These are phyloP conservation scores for Blastomyces percursus DNA, from an alignment of 2,329 filamentous ascomycete genomes.

Conservation along the genomic window DNA sequence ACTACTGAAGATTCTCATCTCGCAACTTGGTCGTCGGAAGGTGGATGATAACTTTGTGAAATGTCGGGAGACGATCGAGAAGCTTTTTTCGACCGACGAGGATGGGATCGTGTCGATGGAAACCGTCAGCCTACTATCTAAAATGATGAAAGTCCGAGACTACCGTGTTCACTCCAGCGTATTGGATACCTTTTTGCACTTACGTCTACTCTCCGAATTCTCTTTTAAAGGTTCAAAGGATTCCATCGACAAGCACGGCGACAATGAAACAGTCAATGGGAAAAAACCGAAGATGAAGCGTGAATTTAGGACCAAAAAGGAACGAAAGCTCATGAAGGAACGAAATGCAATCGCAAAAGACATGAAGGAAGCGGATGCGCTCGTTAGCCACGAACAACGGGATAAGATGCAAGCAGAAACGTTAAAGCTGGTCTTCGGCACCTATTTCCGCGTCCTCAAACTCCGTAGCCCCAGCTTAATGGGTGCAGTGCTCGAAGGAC, in stretches of 20 bases:
- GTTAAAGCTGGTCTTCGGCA: slow-evolving; percentile 86
- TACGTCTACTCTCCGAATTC: slow-evolving; percentile 82
- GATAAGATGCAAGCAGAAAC: slow-evolving; percentile 94
- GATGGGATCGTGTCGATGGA: slow-evolving; percentile 83
- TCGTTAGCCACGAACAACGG: slow-evolving; percentile 82
- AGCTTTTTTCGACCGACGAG: slow-evolving; percentile 74
- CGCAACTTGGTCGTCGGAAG: slow-evolving; percentile 63
- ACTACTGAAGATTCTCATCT: slow-evolving; percentile 73
- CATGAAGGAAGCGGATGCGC: slow-evolving; percentile 81
- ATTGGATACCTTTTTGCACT: slow-evolving; percentile 79
- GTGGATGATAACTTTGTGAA: slow-evolving; percentile 66
- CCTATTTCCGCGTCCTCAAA: slow-evolving; percentile 92
- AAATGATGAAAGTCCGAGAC: slow-evolving; percentile 87
- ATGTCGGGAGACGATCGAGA: slow-evolving; percentile 67
- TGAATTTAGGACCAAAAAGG: slow-evolving; percentile 79
- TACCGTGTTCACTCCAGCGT: slow-evolving; percentile 76
- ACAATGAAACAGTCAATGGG: slow-evolving; percentile 35
- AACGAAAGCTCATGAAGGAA: slow-evolving; percentile 73
- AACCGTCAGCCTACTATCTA: slow-evolving; percentile 69
- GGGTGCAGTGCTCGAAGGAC: slow-evolving; percentile 90
- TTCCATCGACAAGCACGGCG: slow-evolving; percentile 52
- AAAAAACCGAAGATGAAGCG: slow-evolving; percentile 63
- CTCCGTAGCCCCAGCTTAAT: slow-evolving; percentile 69
- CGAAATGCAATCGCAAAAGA: slow-evolving; percentile 83
- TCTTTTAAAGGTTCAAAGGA: slow-evolving; percentile 71